Evolutionary conservation across 2,329 filamentous ascomycete genomes (phyloP).

Genomic region (Aspergillus tanneri): DNA sequence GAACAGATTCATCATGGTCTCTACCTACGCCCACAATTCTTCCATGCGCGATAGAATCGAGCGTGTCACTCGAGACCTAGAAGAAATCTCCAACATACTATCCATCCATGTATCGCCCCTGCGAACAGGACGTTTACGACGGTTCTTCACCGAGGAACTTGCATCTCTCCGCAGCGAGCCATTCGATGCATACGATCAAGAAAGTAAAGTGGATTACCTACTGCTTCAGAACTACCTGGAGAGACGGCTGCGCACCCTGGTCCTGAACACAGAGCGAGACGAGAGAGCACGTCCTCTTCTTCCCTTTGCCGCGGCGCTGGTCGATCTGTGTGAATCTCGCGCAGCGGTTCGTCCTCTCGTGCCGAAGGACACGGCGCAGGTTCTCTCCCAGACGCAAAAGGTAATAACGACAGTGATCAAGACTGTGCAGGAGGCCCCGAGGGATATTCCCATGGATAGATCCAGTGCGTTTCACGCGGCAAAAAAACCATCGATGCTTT

Average conservation of each 20-base stretch:
- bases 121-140: background rate
- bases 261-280: slow-evolving; percentile 36
- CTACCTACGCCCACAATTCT: too few species aligned
- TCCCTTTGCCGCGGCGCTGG: background rate
- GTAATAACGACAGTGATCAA: background rate
- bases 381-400: background rate
- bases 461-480: slow-evolving; percentile 10
- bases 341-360: background rate
- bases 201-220: slow-evolving; percentile 38
- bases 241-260: slow-evolving; percentile 33
- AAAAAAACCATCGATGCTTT: slow-evolving; percentile 45
- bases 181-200: background rate
- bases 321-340: background rate
- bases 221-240: slow-evolving; percentile 51
- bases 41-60: background rate
- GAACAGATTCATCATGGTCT: too few species aligned
- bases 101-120: background rate
- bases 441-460: background rate
- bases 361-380: background rate
- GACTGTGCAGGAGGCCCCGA: background rate
- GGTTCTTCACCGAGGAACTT: background rate
- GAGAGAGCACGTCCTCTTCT: background rate
- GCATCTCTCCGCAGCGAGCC: background rate
- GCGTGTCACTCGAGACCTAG: background rate
- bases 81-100: background rate